These are phyloP conservation scores for Tylopilus felleus DNA, from an alignment of 768 basidiomycete species.

Conservation along the genomic window DNA sequence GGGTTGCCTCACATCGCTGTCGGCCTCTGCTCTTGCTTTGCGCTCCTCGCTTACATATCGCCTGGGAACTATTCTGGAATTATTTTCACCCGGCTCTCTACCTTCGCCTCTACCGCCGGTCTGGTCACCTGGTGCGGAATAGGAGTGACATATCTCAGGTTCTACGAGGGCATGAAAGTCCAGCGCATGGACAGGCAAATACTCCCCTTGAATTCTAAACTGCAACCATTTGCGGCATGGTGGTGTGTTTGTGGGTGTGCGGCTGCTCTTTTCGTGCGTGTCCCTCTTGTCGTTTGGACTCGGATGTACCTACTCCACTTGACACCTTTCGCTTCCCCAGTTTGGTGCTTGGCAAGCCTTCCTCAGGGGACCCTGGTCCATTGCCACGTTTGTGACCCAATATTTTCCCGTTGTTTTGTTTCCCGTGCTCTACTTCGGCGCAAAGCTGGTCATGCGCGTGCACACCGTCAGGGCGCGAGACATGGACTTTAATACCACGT, in stretches of 20 bases:
- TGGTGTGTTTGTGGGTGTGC: conserved; percentile 31
- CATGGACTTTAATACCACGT: conserved; percentile 30
- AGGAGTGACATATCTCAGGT: conserved; percentile 44
- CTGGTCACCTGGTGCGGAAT: conserved; percentile 45
- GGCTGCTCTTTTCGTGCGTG: conserved; percentile 35
- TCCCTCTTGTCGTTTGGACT: no score
- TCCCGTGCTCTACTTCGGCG: conserved; percentile 42
- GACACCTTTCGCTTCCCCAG: no score
- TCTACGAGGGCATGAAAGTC: conserved; percentile 41
- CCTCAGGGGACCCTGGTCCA: not conserved
- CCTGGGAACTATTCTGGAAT: conserved; percentile 32
- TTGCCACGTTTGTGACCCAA: not conserved
- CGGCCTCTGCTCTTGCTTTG: conserved; percentile 27
- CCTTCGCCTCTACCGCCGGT: conserved; percentile 37
- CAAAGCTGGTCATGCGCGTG: conserved; percentile 16
- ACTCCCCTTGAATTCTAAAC: conserved; percentile 42
- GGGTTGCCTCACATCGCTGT: conserved; percentile 48
- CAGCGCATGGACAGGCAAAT: conserved; percentile 47
- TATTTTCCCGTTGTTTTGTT: conserved; percentile 41
- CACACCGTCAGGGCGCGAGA: conserved; percentile 2
- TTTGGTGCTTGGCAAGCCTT: not conserved
- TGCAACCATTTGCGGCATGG: conserved; percentile 44
- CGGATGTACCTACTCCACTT: no score
- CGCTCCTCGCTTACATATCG: conserved; percentile 41
- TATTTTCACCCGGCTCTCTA: conserved; percentile 43